Evolutionary conservation across 225 moss, liverwort and hornwort species (phyloP), one percentile per base, ranked within the genome.

Genomic region (Pleurozium schreberi): DNA sequence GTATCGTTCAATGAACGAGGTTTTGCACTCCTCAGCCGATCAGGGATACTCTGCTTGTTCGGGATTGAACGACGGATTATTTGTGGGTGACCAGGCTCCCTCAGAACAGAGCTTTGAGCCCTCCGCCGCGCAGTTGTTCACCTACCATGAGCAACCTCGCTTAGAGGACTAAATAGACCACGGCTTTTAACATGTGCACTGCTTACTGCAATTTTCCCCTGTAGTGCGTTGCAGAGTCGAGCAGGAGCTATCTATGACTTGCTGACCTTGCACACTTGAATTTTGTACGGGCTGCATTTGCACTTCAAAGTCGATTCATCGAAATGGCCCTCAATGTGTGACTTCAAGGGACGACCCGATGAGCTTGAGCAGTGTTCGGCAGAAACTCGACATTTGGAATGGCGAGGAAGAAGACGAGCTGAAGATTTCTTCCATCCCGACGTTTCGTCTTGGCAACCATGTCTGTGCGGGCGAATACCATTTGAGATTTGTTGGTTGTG

Each of bases 91-190:
- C 77, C 95, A 98, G 80, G 94, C 91, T 70, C 91, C 94, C 63
- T 95, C 96, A 38, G 97, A 98, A 50, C 94, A 94, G 90, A 93
- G 94, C 70, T 95, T 95, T 59, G 96, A 96, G 84, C 96, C 97
- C 73, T 96, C 98, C 25, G 98, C 95, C 27, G 96, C 98, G 66
- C 98, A 98, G 93, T 88, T 98, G 92, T 98, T 98, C 89, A 98
- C 96, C 16, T 98, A 95, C 77, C 96, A 98, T 71, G 98, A 98
- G 91, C 98, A 98, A 90, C 96, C 98, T 31, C 95, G 96, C 82
- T 87, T 98, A 59, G 96, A 95, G 85, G 97, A 96, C 88, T 97
- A 89, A 91, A 11, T 34, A 70, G 85, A 87, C 77, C 18, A 65
- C 84, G 88, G 70, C 77, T 82, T 75, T 88, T 62, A 71, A 26